These are phyloP conservation scores for Aspergillus pseudotamarii DNA, from an alignment of 2,329 filamentous ascomycete genomes.

Conservation along the genomic window DNA sequence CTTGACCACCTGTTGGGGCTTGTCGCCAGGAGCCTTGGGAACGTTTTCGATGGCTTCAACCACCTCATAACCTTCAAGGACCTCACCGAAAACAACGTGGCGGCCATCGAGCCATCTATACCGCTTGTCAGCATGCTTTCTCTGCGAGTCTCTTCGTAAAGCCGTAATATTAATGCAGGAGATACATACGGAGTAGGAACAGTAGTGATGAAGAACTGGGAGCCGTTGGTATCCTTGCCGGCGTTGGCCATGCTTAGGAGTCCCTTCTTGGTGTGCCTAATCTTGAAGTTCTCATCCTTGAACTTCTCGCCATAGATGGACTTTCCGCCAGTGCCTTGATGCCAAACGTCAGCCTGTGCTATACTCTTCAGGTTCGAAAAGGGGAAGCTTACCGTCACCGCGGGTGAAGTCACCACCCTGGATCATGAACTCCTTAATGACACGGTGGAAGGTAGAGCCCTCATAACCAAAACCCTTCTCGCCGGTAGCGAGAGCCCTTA, in stretches of 20 bases:
- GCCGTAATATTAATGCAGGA: background rate
- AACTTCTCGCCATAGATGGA: slow-evolving; percentile 70
- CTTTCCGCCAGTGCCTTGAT: slow-evolving; percentile 64
- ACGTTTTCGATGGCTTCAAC: slow-evolving; percentile 65
- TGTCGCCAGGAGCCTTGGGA: slow-evolving; percentile 59
- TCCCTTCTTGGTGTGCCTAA: slow-evolving; percentile 68
- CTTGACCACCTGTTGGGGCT: slow-evolving; percentile 61
- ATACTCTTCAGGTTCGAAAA: background rate
- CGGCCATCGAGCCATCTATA: slow-evolving; percentile 62
- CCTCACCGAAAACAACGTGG: slow-evolving; percentile 71
- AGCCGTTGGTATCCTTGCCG: slow-evolving; percentile 66
- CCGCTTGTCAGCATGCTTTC: background rate
- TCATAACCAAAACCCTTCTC: slow-evolving; percentile 70
- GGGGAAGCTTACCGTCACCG: slow-evolving; percentile 53
- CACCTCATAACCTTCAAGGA: slow-evolving; percentile 68
- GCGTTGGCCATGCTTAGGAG: slow-evolving; percentile 68
- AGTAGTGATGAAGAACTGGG: slow-evolving; percentile 70
- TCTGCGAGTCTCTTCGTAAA: background rate
- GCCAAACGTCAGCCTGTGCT: slow-evolving; percentile 14
- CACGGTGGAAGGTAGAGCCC: slow-evolving; percentile 68
- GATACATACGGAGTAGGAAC: slow-evolving; percentile 54
- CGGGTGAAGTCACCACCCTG: slow-evolving; percentile 70
- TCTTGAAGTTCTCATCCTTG: slow-evolving; percentile 71
- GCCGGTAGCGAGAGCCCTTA: slow-evolving; percentile 62
- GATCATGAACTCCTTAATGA: slow-evolving; percentile 73